These are phyloP conservation scores for Naegleria lovaniensis DNA, from an alignment of 208 protist genomes.

Conservation along the genomic window DNA sequence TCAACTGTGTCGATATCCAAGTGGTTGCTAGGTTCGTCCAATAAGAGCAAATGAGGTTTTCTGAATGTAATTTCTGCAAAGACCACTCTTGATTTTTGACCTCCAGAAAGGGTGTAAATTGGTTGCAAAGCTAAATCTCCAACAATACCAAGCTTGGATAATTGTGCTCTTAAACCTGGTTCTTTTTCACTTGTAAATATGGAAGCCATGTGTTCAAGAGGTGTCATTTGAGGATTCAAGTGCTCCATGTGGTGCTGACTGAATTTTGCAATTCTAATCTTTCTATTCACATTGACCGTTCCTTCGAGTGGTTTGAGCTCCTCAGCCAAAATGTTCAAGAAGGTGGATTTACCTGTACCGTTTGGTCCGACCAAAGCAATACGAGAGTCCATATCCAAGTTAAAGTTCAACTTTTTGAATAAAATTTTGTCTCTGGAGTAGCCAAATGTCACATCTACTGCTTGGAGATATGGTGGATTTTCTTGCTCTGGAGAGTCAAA, in stretches of 20 bases:
- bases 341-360: constrained; percentile 85
- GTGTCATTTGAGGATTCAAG: constrained; percentile 74
- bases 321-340: constrained; percentile 79
- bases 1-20: constrained; percentile 87
- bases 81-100: constrained; percentile 51
- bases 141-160: constrained; percentile 79
- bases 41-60: constrained; percentile 82
- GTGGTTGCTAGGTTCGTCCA: constrained; percentile 94
- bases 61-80: constrained; percentile 77
- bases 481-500: constrained; percentile 75
- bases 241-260: constrained; percentile 84
- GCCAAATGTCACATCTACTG: constrained; percentile 80
- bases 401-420: constrained; percentile 82
- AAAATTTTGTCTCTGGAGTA: constrained; percentile 52
- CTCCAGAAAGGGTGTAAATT: constrained; percentile 40
- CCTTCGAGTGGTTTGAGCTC: constrained; percentile 68
- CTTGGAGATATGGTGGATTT: constrained; percentile 66
- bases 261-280: constrained; percentile 76
- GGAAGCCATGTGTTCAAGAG: constrained; percentile 73
- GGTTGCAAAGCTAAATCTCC: constrained; percentile 41
- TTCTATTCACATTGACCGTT: constrained; percentile 65
- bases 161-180: constrained; percentile 70
- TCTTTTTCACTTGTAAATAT: constrained; percentile 73
- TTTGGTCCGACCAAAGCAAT: constrained; percentile 66
- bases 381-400: constrained; percentile 69